Conservation (phyloP, 306 rosid genomes). For the Amphicarpaea edgeworthii region DNA sequence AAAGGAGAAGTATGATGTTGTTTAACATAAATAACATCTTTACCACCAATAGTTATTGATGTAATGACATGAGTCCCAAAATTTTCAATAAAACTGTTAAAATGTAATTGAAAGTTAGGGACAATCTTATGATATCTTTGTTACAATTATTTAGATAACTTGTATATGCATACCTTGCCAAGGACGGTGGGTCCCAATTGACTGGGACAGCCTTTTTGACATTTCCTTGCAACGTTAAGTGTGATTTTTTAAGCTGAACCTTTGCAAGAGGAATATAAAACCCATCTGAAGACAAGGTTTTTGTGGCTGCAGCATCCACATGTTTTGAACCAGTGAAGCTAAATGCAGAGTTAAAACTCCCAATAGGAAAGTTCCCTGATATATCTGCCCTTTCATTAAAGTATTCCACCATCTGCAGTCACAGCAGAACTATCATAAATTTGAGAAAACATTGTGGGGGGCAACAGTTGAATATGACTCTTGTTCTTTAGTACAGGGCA, state of each 20-base stretch:
- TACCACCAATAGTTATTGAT: slow-evolving; percentile 85
- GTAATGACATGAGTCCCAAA: slow-evolving; percentile 84
- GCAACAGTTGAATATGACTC: background rate
- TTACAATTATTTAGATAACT: slow-evolving; percentile 25
- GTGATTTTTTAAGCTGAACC: slow-evolving; percentile 66
- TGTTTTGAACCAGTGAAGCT: slow-evolving; percentile 89
- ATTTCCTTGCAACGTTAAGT: slow-evolving; percentile 62
- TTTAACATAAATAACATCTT: slow-evolving; percentile 84
- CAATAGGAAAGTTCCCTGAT: slow-evolving; percentile 72
- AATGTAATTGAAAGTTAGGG: slow-evolving; percentile 47
- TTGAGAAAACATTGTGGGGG: background rate
- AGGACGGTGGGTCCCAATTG: slow-evolving; percentile 75
- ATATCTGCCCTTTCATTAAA: slow-evolving; percentile 73
- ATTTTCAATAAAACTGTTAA: slow-evolving; percentile 79
- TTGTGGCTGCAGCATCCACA: slow-evolving; percentile 69
- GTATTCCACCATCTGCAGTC: slow-evolving; percentile 87
- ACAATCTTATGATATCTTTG: slow-evolving; percentile 18
- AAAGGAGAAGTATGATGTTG: slow-evolving; percentile 78
- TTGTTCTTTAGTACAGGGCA: slow-evolving; percentile 8
- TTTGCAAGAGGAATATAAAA: slow-evolving; percentile 80
- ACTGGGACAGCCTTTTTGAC: slow-evolving; percentile 73
- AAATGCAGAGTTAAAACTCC: slow-evolving; percentile 86
- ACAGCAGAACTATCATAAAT: slow-evolving; percentile 43
- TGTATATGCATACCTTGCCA: slow-evolving; percentile 70
- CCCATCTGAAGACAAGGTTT: slow-evolving; percentile 79